phyloP scores from a whole-genome alignment of 139 green algal species.

The Asterochloris erici region DNA sequence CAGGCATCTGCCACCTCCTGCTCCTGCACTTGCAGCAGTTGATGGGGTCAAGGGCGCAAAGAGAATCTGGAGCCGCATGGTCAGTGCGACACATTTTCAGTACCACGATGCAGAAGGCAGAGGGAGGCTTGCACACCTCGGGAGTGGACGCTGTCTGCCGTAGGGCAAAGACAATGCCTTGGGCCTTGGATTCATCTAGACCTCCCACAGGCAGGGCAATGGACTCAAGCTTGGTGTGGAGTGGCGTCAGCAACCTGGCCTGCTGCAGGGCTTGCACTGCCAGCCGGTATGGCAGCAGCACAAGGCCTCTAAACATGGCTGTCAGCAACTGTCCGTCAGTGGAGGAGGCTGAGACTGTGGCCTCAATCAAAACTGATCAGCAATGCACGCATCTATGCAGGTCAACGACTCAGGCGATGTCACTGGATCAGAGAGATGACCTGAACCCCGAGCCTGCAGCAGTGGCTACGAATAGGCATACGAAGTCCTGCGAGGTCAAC shows the following conservation, averaged over 20 bases:
- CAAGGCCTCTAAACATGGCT: background rate
- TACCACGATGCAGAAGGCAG: background rate
- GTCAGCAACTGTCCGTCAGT: background rate
- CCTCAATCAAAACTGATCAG: background rate
- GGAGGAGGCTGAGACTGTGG: no score
- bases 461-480: background rate
- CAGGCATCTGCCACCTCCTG: background rate
- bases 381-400: background rate
- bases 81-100: background rate
- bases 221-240: background rate
- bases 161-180: slow-evolving; percentile 32
- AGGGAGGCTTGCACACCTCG: background rate
- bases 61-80: background rate
- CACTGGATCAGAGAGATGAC: background rate
- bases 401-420: background rate
- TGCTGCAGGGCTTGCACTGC: background rate
- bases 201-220: slow-evolving; percentile 27
- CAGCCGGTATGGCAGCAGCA: slow-evolving; percentile 5
- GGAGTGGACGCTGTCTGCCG: slow-evolving; percentile 18
- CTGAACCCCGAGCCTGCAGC: background rate
- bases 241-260: background rate
- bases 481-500: background rate
- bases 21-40: no score
- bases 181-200: slow-evolving; percentile 28
- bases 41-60: no score